Conservation (phyloP, 805 yeast genomes). For the Candida suzukii region DNA sequence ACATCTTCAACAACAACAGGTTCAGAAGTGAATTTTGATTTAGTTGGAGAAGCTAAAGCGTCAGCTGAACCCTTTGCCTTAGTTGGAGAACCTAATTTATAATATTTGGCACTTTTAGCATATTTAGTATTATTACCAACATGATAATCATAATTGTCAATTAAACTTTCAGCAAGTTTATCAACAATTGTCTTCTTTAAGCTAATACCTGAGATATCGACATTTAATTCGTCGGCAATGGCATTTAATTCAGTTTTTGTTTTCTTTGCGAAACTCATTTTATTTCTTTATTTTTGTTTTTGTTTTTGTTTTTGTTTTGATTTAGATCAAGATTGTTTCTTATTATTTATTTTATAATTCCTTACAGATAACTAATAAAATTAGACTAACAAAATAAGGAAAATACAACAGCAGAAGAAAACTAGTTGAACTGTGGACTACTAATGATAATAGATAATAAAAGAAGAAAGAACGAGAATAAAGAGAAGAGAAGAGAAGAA, state of each 20-base stretch:
- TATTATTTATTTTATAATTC: too few species aligned
- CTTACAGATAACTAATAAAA: too few species aligned
- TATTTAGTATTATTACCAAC: constrained; percentile 16
- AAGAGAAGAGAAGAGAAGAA: too few species aligned
- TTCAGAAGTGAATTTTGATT: not conserved
- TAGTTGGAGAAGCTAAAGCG: not conserved
- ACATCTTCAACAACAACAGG: not conserved
- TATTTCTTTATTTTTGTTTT: not conserved
- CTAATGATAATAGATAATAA: too few species aligned
- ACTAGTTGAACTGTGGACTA: too few species aligned
- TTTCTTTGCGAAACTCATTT: constrained; percentile 20
- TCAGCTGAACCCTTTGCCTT: constrained; percentile 1
- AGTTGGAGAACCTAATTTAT: constrained; percentile 4
- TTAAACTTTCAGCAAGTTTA: constrained; percentile 13
- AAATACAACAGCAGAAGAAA: too few species aligned
- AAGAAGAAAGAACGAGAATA: too few species aligned
- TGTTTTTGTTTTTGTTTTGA: not conserved
- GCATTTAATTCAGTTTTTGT: constrained; percentile 25
- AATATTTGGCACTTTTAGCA: constrained; percentile 18
- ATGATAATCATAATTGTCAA: constrained; percentile 14
- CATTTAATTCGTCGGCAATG: constrained; percentile 21
- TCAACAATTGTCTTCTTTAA: constrained; percentile 23
- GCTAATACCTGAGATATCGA: constrained; percentile 15
- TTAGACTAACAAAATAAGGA: too few species aligned
- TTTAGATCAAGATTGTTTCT: too few species aligned